Base-by-base conservation (phyloP, 495 filamentous ascomycete species). In the Lasiosphaeria miniovina region DNA sequence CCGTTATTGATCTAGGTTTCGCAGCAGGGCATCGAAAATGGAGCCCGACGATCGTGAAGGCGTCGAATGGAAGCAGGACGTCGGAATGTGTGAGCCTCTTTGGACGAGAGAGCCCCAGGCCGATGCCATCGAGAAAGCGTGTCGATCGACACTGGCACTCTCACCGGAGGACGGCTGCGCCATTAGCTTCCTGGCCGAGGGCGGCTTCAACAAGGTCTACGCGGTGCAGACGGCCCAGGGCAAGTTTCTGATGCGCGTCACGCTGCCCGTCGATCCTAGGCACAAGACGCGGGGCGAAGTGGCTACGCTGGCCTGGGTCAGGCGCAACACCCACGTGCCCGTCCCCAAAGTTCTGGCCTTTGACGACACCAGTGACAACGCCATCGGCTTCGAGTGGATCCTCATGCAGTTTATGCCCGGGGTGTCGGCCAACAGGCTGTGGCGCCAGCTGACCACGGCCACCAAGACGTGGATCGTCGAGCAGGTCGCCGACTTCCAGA, bases 271-370 rank as follows among this genome's bases (percentile, higher is more conserved):
- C 38, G 65, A 79, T 38, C 80, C 82, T 3, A 58, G 58, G 34
- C 68, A 68, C 56, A 82, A 83, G 61, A 76, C 68, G 8, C 67
- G 64, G 32, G 77, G 73, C 60, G 80, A 84, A 61, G 81, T 82
- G 10, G 76, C 80, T 10, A 81, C 76, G 3, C 64, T 82, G 33
- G 58, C 65, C 4, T 82, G 70, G 62, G 53, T 84, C 6, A 61
- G 61, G n/a, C 52, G 58, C 5, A 61, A 68, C 45, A 79, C 81
- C n/a, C 58, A 52, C 2, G 66, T 83, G 3, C 81, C 79, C 1
- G 69, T 80, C 8, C 75, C 82, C 3, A 57, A 63, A n/a, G 68
- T 82, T 32, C 57, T 77, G 36, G 66, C 64, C 6, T 82, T 71
- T 56, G 68, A 82, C 24, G 63, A 70, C 10, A 70, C 71, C 2